These are phyloP conservation scores for Plasmodium cynomolgi DNA, from an alignment of 169 alveolate genomes.

Conservation along the genomic window DNA sequence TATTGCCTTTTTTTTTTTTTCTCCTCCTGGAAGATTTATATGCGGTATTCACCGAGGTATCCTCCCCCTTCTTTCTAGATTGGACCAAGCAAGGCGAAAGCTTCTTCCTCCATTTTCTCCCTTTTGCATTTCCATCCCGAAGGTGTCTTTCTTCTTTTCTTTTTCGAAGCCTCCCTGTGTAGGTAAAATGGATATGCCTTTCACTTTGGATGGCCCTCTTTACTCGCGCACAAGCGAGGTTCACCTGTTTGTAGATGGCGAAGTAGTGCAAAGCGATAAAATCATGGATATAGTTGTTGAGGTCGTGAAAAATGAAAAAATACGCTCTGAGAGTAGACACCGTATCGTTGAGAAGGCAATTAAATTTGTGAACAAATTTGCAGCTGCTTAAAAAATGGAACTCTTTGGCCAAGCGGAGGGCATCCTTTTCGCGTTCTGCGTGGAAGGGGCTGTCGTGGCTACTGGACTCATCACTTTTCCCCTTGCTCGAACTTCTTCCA, in stretches of 20 bases:
- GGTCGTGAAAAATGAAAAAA: constrained; percentile 35
- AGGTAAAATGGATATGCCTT: constrained; percentile 5
- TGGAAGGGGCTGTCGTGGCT: neutral
- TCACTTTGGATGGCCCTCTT: neutral
- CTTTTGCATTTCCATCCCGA: neutral
- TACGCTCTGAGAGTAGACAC: constrained; percentile 15
- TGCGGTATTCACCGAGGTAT: neutral
- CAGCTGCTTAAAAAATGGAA: constrained; percentile 21
- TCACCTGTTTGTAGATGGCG: constrained; percentile 18
- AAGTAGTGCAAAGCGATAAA: constrained; percentile 45
- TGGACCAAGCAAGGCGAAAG: neutral
- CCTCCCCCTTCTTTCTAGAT: neutral
- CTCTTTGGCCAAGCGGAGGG: constrained; percentile 2
- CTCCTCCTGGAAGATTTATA: neutral
- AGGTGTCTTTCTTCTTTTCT: neutral
- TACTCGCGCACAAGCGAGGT: neutral
- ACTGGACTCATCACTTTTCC: neutral
- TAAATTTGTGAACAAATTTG: constrained; percentile 18
- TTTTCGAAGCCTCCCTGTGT: neutral
- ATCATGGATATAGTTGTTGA: constrained; percentile 15
- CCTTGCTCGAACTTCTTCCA: neutral
- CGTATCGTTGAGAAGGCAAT: constrained; percentile 24
- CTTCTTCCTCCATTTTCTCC: neutral
- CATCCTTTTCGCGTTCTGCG: constrained; percentile 10
- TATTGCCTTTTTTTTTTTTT: neutral